Evolutionary conservation across 2,329 filamentous ascomycete species (phyloP).

Genomic region (Xylariaceae sp.): DNA sequence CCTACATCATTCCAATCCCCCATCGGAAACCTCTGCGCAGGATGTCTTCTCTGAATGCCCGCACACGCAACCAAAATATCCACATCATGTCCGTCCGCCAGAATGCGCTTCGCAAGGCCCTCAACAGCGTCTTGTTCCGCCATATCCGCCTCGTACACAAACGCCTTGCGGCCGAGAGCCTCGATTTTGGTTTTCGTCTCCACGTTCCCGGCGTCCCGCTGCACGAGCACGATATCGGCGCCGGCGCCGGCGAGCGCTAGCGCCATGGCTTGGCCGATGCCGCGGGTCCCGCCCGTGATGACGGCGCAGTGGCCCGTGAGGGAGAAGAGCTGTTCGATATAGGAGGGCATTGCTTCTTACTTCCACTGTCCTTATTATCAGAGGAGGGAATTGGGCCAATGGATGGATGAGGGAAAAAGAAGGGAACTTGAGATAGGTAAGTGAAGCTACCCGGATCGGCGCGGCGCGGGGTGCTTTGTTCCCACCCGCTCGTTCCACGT

Average conservation of each 20-base stretch:
- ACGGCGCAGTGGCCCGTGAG: conserved; percentile 50
- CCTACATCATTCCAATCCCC: conserved; percentile 69
- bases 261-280: conserved; percentile 52
- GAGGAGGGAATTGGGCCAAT: no score
- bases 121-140: conserved; percentile 53
- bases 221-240: conserved; percentile 49
- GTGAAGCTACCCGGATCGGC: background rate
- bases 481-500: background rate
- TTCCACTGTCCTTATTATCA: no score
- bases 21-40: conserved; percentile 68
- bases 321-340: conserved; percentile 40
- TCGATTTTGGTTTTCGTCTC: conserved; percentile 57
- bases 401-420: background rate
- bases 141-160: conserved; percentile 66
- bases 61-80: conserved; percentile 79
- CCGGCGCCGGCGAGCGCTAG: conserved; percentile 53
- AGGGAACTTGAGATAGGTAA: no score
- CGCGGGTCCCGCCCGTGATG: conserved; percentile 50
- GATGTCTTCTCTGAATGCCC: conserved; percentile 74
- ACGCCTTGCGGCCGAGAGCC: conserved; percentile 58
- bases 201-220: conserved; percentile 40
- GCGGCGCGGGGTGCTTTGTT: background rate
- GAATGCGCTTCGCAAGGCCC: conserved; percentile 52
- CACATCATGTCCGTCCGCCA: conserved; percentile 58
- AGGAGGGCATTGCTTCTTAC: conserved; percentile 14